phyloP scores from a whole-genome alignment of 495 filamentous ascomycete species.

The Evansstolkia leycettana region DNA sequence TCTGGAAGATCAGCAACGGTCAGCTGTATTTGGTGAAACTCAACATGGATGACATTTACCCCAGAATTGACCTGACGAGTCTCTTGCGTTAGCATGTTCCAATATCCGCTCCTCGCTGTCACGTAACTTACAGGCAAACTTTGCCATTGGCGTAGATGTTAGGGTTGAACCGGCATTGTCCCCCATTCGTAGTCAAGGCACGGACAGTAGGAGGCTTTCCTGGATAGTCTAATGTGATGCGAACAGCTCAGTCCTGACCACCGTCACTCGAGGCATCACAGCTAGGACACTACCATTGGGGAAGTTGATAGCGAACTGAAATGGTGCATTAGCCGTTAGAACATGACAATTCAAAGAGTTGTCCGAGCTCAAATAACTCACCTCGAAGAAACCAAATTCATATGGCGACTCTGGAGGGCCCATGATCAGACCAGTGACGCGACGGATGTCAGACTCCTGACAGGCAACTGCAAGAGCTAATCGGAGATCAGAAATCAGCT shows the following conservation, averaged over 20 bases:
- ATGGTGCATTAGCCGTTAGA: not conserved
- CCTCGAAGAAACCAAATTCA: slow-evolving; percentile 95
- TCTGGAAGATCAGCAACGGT: slow-evolving; percentile 33
- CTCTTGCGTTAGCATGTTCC: slow-evolving; percentile 7
- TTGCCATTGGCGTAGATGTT: slow-evolving; percentile 90
- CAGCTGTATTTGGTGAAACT: slow-evolving; percentile 6
- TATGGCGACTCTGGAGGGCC: slow-evolving; percentile 93
- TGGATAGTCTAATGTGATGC: slow-evolving; percentile 61
- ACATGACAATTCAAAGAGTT: too few species aligned
- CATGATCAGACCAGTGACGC: slow-evolving; percentile 79
- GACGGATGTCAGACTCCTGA: slow-evolving; percentile 74
- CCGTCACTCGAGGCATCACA: slow-evolving; percentile 1
- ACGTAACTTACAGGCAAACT: slow-evolving; percentile 67
- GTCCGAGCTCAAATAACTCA: slow-evolving; percentile 18
- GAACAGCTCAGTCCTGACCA: not conserved
- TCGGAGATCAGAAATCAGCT: too few species aligned
- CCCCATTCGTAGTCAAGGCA: slow-evolving; percentile 75
- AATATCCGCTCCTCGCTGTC: not conserved
- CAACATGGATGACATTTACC: slow-evolving; percentile 38
- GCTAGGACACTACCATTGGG: slow-evolving; percentile 14
- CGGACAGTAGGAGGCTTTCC: slow-evolving; percentile 65
- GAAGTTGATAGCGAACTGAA: slow-evolving; percentile 25
- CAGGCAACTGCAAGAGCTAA: slow-evolving; percentile 77
- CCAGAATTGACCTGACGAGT: slow-evolving; percentile 66
- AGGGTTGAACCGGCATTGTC: slow-evolving; percentile 83